These are phyloP conservation scores for Neurospora crassa DNA, from an alignment of 2,329 filamentous ascomycete genomes.

Conservation along the genomic window DNA sequence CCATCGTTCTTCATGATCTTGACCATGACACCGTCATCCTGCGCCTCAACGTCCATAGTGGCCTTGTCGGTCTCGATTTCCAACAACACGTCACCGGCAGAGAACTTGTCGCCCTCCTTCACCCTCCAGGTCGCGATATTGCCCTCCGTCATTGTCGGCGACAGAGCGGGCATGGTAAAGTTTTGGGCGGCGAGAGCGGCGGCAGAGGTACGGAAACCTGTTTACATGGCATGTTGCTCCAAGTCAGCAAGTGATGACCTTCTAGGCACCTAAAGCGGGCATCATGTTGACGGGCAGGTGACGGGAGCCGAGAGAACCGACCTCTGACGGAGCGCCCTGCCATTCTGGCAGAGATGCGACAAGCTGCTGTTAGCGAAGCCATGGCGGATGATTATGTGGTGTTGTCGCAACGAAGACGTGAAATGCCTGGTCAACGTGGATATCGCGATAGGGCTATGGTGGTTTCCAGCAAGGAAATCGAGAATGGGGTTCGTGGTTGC, in stretches of 20 bases:
- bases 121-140: constrained; percentile 80
- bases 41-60: constrained; percentile 89
- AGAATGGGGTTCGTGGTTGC: constrained; percentile 1
- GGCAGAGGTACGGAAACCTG: constrained; percentile 57
- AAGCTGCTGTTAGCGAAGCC: constrained; percentile 57
- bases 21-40: constrained; percentile 77
- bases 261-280: background rate
- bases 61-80: constrained; percentile 95
- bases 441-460: background rate
- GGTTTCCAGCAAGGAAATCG: background rate
- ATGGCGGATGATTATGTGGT: constrained; percentile 30
- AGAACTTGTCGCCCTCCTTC: constrained; percentile 77
- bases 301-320: background rate
- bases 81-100: constrained; percentile 75
- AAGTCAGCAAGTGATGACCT: background rate
- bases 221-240: background rate
- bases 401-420: background rate
- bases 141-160: constrained; percentile 88
- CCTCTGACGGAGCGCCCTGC: constrained; percentile 29
- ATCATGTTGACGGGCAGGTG: background rate
- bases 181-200: constrained; percentile 66
- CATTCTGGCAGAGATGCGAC: constrained; percentile 53
- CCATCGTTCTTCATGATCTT: constrained; percentile 72
- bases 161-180: constrained; percentile 85
- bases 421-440: constrained; percentile 5